Evolutionary conservation across 2,329 filamentous ascomycete species (phyloP).

Genomic region (Clarireedia hainanense): DNA sequence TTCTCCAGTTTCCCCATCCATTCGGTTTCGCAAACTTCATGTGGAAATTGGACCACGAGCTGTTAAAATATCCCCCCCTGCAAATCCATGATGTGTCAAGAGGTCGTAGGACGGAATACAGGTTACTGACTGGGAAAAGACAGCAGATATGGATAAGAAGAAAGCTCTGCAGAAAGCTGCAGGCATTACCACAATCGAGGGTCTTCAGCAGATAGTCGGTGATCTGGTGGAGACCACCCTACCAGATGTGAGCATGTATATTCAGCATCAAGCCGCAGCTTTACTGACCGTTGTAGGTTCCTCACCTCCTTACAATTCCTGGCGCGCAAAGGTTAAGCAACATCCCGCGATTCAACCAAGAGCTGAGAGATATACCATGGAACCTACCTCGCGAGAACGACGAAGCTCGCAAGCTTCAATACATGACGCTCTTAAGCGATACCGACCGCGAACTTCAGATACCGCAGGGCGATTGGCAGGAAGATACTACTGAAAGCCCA

Average conservation of each 20-base stretch:
- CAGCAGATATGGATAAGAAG: background rate
- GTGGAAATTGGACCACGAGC: background rate
- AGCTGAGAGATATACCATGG: conserved; percentile 14
- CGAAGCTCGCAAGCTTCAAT: conserved; percentile 26
- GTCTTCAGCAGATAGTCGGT: background rate
- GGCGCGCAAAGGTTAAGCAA: background rate
- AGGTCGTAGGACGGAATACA: background rate
- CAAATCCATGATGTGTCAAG: background rate
- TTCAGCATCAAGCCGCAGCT: background rate
- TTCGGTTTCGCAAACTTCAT: background rate
- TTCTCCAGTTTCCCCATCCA: background rate
- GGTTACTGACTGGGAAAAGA: background rate
- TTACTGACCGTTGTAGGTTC: conserved; percentile 1
- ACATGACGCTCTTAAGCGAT: conserved; percentile 26
- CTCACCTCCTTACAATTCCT: conserved; percentile 5
- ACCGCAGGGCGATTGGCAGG: conserved; percentile 24
- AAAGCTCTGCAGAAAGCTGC: background rate
- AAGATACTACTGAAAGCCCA: conserved; percentile 18
- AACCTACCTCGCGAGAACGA: conserved; percentile 25
- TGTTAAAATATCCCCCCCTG: background rate
- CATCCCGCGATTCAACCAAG: conserved; percentile 7
- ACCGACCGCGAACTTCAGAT: conserved; percentile 22
- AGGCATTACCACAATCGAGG: background rate
- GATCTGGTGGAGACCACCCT: conserved; percentile 2
- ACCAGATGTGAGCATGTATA: conserved; percentile 6